A percentile compares a stretch with the other conserved stretches of the same genome.
These are phyloP conservation scores for Sherardia arvensis DNA, from an alignment of 257 asterid species.

Conservation along the genomic window DNA sequence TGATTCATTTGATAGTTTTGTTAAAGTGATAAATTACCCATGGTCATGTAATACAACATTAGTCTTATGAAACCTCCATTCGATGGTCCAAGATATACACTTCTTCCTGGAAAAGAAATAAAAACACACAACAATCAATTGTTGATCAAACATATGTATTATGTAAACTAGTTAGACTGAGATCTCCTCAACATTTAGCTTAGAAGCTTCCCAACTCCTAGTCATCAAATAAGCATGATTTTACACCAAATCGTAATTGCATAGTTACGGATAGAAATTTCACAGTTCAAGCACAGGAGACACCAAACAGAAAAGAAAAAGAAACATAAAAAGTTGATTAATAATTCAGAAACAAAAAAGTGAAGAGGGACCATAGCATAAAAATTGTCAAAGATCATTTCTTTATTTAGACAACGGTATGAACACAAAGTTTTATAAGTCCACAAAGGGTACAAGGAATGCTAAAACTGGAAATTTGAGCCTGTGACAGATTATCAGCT, in stretches of 20 bases:
- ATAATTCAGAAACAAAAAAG: background rate
- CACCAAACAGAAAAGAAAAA: background rate
- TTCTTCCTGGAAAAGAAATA: constrained; percentile 46
- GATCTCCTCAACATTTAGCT: background rate
- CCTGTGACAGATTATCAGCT: background rate
- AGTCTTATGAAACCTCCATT: constrained; percentile 77
- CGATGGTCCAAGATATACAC: constrained; percentile 79
- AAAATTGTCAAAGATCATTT: background rate
- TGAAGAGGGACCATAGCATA: background rate
- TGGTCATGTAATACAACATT: constrained; percentile 62
- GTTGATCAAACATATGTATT: constrained; percentile 3
- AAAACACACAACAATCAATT: background rate
- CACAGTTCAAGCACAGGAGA: background rate
- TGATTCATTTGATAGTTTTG: background rate
- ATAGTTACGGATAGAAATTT: background rate
- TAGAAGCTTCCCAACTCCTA: background rate
- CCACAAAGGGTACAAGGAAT: background rate
- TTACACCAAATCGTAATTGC: background rate
- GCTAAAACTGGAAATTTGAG: background rate
- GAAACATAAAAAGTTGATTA: background rate
- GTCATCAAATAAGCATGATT: background rate
- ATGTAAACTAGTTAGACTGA: background rate
- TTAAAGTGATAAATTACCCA: constrained; percentile 41
- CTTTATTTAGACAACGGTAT: background rate
- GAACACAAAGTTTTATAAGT: background rate